phyloP scores from a whole-genome alignment of 495 filamentous ascomycete species.

The Lophiostoma macrostomum region DNA sequence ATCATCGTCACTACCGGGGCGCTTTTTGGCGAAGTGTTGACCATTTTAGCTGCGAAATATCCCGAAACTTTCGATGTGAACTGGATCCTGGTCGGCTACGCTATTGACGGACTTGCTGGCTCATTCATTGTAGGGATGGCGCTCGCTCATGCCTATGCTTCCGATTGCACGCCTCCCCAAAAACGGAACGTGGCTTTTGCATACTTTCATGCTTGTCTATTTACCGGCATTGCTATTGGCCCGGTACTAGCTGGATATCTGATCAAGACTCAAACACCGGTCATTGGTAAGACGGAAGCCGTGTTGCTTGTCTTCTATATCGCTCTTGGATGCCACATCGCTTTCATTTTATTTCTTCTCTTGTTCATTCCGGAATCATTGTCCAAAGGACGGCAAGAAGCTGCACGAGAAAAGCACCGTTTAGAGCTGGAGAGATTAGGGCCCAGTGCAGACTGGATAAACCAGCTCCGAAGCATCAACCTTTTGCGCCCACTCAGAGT shows the following conservation, averaged over 20 bases:
- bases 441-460: conserved; percentile 39
- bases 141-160: conserved; percentile 75
- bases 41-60: conserved; percentile 69
- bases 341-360: conserved; percentile 66
- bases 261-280: conserved; percentile 48
- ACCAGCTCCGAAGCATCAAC: conserved; percentile 51
- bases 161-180: conserved; percentile 79
- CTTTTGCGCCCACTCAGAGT: conserved; percentile 73
- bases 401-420: conserved; percentile 65
- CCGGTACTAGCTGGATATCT: conserved; percentile 76
- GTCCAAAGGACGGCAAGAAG: conserved; percentile 60
- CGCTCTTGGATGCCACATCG: conserved; percentile 63
- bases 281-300: conserved; percentile 50
- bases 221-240: conserved; percentile 79
- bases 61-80: conserved; percentile 68
- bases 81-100: conserved; percentile 68
- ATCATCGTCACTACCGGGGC: conserved; percentile 64
- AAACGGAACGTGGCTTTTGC: conserved; percentile 82
- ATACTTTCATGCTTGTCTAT: conserved; percentile 83
- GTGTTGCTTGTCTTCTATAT: conserved; percentile 76
- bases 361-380: conserved; percentile 80
- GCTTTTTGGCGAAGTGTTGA: conserved; percentile 67
- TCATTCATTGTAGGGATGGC: conserved; percentile 83
- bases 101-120: conserved; percentile 78
- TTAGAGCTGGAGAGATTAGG: conserved; percentile 30